Conservation (phyloP, 495 filamentous ascomycete genomes). For the Lentithecium fluviatile region DNA sequence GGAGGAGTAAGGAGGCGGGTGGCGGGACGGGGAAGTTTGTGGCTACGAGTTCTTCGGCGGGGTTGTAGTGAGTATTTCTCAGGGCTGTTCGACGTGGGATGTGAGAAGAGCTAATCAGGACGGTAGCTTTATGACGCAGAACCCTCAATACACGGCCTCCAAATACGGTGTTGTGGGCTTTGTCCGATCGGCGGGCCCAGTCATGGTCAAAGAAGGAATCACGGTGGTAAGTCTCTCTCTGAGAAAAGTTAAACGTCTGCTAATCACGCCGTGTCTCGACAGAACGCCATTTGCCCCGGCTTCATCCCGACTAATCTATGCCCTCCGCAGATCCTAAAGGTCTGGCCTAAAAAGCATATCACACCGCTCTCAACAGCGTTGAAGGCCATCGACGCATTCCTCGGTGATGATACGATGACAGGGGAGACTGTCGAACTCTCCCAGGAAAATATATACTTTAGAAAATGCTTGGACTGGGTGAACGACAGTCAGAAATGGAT, state of each 20-base stretch:
- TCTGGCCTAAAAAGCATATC: conserved; percentile 44
- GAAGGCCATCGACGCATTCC: conserved; percentile 38
- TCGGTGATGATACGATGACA: conserved; percentile 36
- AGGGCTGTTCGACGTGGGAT: conserved; percentile 14
- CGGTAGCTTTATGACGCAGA: conserved; percentile 28
- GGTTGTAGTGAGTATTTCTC: conserved; percentile 34
- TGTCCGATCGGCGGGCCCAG: conserved; percentile 35
- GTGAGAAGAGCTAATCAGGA: no score
- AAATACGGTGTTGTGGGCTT: conserved; percentile 46
- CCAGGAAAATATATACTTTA: conserved; percentile 38
- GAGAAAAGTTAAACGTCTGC: no score
- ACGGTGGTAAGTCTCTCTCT: conserved; percentile 28
- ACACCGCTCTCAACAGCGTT: conserved; percentile 46
- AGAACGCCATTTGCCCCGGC: conserved; percentile 45
- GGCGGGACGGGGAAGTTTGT: conserved; percentile 32
- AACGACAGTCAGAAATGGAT: conserved; percentile 37
- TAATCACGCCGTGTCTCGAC: no score
- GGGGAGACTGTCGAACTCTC: conserved; percentile 37
- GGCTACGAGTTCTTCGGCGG: conserved; percentile 24
- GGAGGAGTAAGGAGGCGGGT: conserved; percentile 26
- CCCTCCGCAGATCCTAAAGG: conserved; percentile 42
- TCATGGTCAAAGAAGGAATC: conserved; percentile 40
- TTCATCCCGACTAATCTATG: conserved; percentile 43
- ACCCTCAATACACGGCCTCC: conserved; percentile 42
- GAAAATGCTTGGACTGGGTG: conserved; percentile 30